phyloP scores from a whole-genome alignment of 2,329 filamentous ascomycete genomes.

The Phialocephala sp. region DNA sequence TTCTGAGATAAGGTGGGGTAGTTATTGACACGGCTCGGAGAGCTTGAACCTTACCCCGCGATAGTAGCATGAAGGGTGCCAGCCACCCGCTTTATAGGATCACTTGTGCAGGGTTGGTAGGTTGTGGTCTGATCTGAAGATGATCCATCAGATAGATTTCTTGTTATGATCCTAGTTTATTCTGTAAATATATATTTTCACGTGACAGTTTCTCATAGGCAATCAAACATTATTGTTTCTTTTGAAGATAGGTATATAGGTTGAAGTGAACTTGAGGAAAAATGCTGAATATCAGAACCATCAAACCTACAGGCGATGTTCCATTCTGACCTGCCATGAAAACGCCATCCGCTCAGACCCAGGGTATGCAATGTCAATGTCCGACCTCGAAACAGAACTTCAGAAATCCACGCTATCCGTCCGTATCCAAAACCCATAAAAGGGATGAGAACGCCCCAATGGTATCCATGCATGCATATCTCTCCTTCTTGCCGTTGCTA shows the following conservation, averaged over 20 bases:
- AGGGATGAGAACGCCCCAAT: constrained; percentile 9
- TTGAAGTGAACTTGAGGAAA: background rate
- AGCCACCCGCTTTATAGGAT: background rate
- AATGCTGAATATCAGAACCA: background rate
- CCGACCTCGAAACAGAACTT: constrained; percentile 4
- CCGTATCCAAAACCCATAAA: background rate
- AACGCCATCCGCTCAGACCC: constrained; percentile 25
- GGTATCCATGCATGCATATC: constrained; percentile 18
- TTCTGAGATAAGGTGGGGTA: constrained; percentile 6
- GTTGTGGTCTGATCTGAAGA: background rate
- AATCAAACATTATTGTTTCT: too few relatives aligned
- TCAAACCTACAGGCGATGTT: background rate
- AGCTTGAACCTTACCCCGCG: constrained; percentile 2
- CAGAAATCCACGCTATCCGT: constrained; percentile 1
- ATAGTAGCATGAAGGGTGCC: background rate
- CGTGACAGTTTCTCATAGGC: too few relatives aligned
- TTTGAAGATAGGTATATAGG: background rate
- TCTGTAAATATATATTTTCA: too few relatives aligned
- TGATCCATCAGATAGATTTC: background rate
- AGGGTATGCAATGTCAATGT: constrained; percentile 29
- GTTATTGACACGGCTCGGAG: background rate
- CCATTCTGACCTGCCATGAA: constrained; percentile 24
- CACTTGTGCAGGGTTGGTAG: background rate
- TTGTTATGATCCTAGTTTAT: too few relatives aligned
- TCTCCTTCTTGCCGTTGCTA: background rate